phyloP scores from a whole-genome alignment of 768 basidiomycete genomes.

The Ramaria rubella region DNA sequence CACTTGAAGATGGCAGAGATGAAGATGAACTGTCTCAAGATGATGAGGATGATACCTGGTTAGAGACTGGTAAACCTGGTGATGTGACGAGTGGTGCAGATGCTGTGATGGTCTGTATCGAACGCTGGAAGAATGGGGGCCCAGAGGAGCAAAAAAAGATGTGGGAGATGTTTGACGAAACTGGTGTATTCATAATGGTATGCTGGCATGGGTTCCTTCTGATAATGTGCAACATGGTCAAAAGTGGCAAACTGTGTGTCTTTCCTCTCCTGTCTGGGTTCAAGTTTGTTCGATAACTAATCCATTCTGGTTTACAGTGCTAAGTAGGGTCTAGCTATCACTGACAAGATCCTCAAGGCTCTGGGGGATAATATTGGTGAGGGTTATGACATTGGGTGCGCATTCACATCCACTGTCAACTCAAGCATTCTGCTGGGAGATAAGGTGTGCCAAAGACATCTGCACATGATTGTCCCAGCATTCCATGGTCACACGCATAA shows the following conservation, averaged over 20 bases:
- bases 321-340: slow-evolving; percentile 19
- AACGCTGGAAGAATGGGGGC: slow-evolving; percentile 15
- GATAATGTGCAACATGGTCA: slow-evolving; percentile 6
- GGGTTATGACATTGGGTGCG: slow-evolving; percentile 22
- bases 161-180: slow-evolving; percentile 5
- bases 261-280: background rate
- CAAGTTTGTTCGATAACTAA: too few species aligned
- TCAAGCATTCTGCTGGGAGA: slow-evolving; percentile 8
- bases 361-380: slow-evolving; percentile 11
- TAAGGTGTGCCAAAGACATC: background rate
- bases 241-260: slow-evolving; percentile 13
- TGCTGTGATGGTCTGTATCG: slow-evolving; percentile 11
- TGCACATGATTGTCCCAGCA: slow-evolving; percentile 18
- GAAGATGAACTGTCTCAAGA: background rate
- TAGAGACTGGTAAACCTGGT: background rate
- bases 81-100: background rate
- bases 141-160: slow-evolving; percentile 4
- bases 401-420: slow-evolving; percentile 14
- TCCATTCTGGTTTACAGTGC: slow-evolving; percentile 12
- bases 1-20: background rate
- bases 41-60: background rate
- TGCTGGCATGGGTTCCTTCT: slow-evolving; percentile 12
- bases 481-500: slow-evolving; percentile 34
- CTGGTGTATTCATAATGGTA: slow-evolving; percentile 6
- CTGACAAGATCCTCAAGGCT: slow-evolving; percentile 10